Evolutionary conservation across 2,329 filamentous ascomycete species (phyloP).

Genomic region (Juglanconis oblonga): DNA sequence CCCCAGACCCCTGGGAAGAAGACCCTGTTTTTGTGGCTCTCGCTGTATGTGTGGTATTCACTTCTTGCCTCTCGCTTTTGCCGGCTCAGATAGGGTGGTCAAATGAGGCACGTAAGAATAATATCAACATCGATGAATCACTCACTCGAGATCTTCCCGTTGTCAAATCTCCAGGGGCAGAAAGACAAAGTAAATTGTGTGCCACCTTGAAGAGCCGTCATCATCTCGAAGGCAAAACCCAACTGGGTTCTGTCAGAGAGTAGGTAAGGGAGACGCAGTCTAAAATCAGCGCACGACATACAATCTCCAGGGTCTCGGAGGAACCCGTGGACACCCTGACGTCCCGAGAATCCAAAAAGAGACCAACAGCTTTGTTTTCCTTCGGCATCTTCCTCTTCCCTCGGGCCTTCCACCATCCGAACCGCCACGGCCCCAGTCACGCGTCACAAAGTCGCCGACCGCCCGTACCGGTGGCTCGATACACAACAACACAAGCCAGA

Average conservation of each 20-base stretch:
- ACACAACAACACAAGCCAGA: neutral
- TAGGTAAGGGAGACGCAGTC: neutral
- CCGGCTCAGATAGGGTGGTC: too few relatives aligned
- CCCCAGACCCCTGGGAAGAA: too few relatives aligned
- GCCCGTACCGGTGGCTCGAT: neutral
- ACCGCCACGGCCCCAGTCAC: neutral
- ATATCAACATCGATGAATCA: too few relatives aligned
- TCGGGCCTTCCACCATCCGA: neutral
- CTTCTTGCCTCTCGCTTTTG: too few relatives aligned
- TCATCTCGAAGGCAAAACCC: neutral
- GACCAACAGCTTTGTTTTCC: neutral
- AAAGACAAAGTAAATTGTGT: neutral
- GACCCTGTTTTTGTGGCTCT: too few relatives aligned
- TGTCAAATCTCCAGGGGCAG: too few relatives aligned
- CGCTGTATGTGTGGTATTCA: too few relatives aligned
- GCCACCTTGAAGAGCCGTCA: neutral
- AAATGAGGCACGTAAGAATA: too few relatives aligned
- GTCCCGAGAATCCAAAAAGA: neutral
- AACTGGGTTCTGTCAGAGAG: neutral
- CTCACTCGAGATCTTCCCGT: too few relatives aligned
- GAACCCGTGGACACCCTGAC: neutral
- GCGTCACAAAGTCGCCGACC: neutral
- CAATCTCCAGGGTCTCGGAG: neutral
- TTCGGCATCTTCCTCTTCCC: neutral
- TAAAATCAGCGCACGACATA: neutral